phyloP scores from a whole-genome alignment of 768 basidiomycete species.

The Roridomyces roridus region DNA sequence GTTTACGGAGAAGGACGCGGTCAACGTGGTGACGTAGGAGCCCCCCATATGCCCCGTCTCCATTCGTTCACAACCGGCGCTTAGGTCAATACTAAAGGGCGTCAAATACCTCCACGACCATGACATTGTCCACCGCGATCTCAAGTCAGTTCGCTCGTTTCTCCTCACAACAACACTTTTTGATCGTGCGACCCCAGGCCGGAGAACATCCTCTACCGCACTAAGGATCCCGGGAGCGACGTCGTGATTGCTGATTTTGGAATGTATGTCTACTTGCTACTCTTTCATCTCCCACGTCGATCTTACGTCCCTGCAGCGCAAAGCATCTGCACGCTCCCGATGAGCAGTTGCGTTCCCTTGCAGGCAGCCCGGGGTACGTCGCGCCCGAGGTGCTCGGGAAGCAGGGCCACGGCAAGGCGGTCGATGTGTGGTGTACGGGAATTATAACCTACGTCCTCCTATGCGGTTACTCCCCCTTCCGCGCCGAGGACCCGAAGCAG shows the following conservation, averaged over 20 bases:
- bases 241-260: constrained; percentile 98
- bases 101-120: constrained; percentile 91
- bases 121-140: constrained; percentile 94
- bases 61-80: no score
- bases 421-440: constrained; percentile 93
- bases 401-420: constrained; percentile 88
- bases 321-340: constrained; percentile 79
- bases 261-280: constrained; percentile 61
- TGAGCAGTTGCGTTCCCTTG: constrained; percentile 73
- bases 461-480: constrained; percentile 95
- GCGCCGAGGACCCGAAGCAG: constrained; percentile 77
- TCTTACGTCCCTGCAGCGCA: constrained; percentile 53
- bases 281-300: not conserved
- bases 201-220: constrained; percentile 94
- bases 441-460: constrained; percentile 95
- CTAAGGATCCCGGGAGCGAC: constrained; percentile 75
- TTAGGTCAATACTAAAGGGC: constrained; percentile 81
- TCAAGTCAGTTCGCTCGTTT: constrained; percentile 68
- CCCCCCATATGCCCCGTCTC: no score
- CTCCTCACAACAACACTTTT: not conserved
- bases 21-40: constrained; percentile 73
- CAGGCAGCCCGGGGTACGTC: constrained; percentile 88
- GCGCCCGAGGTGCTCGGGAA: constrained; percentile 89
- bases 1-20: constrained; percentile 93
- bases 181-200: constrained; percentile 56